These are phyloP conservation scores for Closterium sp. DNA, from an alignment of 139 green algal genomes.

Conservation along the genomic window DNA sequence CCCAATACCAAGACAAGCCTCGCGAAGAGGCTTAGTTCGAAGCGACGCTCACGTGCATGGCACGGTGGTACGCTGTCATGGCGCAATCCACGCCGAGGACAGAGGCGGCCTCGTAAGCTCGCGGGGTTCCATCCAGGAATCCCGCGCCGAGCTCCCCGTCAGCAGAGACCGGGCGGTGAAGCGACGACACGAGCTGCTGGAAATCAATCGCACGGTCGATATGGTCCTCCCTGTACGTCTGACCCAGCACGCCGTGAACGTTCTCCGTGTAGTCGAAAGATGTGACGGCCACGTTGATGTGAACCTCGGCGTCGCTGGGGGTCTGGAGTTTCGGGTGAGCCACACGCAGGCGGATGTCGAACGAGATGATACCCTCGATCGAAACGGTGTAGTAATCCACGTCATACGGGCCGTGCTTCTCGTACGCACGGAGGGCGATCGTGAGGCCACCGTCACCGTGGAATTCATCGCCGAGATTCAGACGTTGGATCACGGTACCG, in stretches of 20 bases:
- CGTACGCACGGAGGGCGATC: conserved; percentile 15
- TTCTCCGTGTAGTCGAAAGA: background rate
- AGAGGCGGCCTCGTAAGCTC: background rate
- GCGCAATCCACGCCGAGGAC: conserved; percentile 1
- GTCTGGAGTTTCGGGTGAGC: conserved; percentile 26
- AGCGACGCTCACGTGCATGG: background rate
- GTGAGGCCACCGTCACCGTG: background rate
- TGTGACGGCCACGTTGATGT: conserved; percentile 39
- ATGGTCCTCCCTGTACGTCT: conserved; percentile 9
- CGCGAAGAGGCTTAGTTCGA: background rate
- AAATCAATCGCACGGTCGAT: background rate
- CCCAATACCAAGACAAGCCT: background rate
- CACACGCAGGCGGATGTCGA: conserved; percentile 25
- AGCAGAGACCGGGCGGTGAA: background rate
- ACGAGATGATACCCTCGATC: conserved; percentile 10
- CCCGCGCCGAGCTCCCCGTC: conserved; percentile 17
- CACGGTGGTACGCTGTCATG: background rate
- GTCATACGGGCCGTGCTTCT: conserved; percentile 24
- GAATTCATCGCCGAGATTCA: background rate
- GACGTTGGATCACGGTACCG: background rate
- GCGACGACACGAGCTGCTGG: background rate
- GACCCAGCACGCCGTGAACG: conserved; percentile 2
- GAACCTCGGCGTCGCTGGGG: conserved; percentile 15
- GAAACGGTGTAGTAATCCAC: conserved; percentile 28
- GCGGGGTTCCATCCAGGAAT: conserved; percentile 32